A percentile compares a stretch with the other conserved stretches of the same genome.
Conservation (phyloP, 805 yeast genomes). For the Maudiozyma turicensis region DNA sequence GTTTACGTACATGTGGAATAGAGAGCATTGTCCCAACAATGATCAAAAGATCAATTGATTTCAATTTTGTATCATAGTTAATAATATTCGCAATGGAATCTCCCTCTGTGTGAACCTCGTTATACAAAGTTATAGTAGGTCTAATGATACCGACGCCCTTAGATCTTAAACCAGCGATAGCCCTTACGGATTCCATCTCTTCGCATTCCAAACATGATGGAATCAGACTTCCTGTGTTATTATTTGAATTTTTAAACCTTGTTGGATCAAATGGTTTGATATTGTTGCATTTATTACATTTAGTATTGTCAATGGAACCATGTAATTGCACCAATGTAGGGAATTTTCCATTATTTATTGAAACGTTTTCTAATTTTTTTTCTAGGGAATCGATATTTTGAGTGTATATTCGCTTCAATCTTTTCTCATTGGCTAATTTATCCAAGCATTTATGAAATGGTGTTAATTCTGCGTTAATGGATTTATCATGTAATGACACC, state of each 20-base stretch:
- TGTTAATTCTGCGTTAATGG: conserved; percentile 54
- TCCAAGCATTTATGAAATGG: conserved; percentile 62
- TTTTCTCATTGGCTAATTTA: conserved; percentile 47
- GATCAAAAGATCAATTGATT: conserved; percentile 65
- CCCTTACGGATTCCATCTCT: conserved; percentile 47
- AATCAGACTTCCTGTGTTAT: conserved; percentile 6
- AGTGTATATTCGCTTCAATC: conserved; percentile 67
- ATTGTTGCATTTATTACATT: conserved; percentile 68
- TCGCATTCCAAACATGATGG: conserved; percentile 61
- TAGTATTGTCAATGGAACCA: conserved; percentile 65
- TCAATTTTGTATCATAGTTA: conserved; percentile 46
- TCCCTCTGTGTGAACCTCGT: conserved; percentile 79
- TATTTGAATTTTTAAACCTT: conserved; percentile 30
- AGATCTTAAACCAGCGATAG: conserved; percentile 52
- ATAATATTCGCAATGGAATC: conserved; percentile 74
- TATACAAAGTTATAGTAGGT: conserved; percentile 60
- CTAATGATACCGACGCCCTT: conserved; percentile 55
- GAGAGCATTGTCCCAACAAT: conserved; percentile 80
- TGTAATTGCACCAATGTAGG: conserved; percentile 72
- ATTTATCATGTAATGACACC: conserved; percentile 46
- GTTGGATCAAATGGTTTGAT: conserved; percentile 43
- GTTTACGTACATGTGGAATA: conserved; percentile 61
- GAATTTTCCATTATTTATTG: conserved; percentile 28
- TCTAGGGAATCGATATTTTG: conserved; percentile 86
- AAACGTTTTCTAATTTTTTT: conserved; percentile 40